These are phyloP conservation scores for Albatrellus sp. DNA, from an alignment of 1,284 basidiomycete genomes.

Conservation along the genomic window DNA sequence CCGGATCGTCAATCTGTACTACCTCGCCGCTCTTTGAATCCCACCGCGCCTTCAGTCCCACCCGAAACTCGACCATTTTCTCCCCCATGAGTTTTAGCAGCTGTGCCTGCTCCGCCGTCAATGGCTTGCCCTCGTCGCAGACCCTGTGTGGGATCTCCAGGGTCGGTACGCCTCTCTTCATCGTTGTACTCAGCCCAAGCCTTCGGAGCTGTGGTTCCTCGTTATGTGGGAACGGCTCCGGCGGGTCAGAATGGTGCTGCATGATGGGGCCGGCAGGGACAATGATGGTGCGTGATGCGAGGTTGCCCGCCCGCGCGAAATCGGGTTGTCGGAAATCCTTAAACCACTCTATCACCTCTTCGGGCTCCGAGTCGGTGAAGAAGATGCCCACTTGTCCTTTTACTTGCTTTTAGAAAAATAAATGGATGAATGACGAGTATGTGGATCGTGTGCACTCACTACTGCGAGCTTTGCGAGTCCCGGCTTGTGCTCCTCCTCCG, in stretches of 20 bases:
- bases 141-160: constrained; percentile 73
- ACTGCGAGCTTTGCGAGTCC: constrained; percentile 75
- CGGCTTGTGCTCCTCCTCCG: constrained; percentile 76
- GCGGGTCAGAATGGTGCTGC: constrained; percentile 60
- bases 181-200: constrained; percentile 77
- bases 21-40: constrained; percentile 61
- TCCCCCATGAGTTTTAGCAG: constrained; percentile 81
- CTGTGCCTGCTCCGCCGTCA: constrained; percentile 81
- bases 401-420: constrained; percentile 51
- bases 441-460: constrained; percentile 30
- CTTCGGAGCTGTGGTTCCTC: constrained; percentile 94
- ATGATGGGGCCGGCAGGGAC: constrained; percentile 69
- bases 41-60: constrained; percentile 67
- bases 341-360: constrained; percentile 93
- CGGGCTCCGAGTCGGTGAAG: constrained; percentile 80
- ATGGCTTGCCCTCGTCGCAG: constrained; percentile 72
- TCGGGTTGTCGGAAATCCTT: constrained; percentile 81
- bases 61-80: constrained; percentile 75
- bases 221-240: constrained; percentile 87
- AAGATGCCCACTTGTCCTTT: constrained; percentile 90
- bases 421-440: constrained; percentile 2
- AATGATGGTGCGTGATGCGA: constrained; percentile 62
- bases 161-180: constrained; percentile 84
- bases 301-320: constrained; percentile 84
- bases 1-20: constrained; percentile 37